Evolutionary conservation across 495 filamentous ascomycete genomes (phyloP).

Genomic region (Lophiotrema nucula): DNA sequence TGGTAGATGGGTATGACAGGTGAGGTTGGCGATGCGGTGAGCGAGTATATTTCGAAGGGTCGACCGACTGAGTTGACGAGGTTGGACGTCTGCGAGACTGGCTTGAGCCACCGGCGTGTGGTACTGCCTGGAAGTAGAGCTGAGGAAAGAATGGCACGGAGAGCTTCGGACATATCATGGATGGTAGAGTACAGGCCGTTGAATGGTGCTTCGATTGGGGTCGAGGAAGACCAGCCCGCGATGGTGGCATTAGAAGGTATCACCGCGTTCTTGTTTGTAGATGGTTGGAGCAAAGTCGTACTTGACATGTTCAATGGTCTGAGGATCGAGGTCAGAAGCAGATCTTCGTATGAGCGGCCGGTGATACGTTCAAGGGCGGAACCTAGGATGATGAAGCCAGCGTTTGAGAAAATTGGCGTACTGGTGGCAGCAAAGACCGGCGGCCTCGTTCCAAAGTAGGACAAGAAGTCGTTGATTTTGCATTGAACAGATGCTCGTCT

Average conservation of each 20-base stretch:
- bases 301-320: neutral
- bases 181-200: constrained; percentile 1
- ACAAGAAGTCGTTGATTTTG: constrained; percentile 1
- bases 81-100: constrained; percentile 52
- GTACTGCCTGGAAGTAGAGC: constrained; percentile 42
- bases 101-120: constrained; percentile 50
- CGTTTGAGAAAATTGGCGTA: constrained; percentile 11
- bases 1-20: constrained; percentile 34
- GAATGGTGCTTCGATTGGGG: constrained; percentile 2
- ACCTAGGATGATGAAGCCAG: constrained; percentile 10
- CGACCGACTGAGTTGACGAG: constrained; percentile 48
- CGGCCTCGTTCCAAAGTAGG: neutral
- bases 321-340: neutral
- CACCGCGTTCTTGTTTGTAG: neutral
- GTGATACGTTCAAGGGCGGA: constrained; percentile 8
- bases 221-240: neutral
- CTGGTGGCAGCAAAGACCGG: neutral
- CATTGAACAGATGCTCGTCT: neutral
- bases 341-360: neutral
- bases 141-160: constrained; percentile 50
- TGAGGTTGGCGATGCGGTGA: constrained; percentile 20
- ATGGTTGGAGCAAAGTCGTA: neutral
- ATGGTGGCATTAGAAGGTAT: neutral
- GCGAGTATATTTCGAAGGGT: constrained; percentile 47
- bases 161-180: neutral